Evolutionary conservation across 352 stramenopile species (phyloP).

Genomic region (Phytopythium helicoides): DNA sequence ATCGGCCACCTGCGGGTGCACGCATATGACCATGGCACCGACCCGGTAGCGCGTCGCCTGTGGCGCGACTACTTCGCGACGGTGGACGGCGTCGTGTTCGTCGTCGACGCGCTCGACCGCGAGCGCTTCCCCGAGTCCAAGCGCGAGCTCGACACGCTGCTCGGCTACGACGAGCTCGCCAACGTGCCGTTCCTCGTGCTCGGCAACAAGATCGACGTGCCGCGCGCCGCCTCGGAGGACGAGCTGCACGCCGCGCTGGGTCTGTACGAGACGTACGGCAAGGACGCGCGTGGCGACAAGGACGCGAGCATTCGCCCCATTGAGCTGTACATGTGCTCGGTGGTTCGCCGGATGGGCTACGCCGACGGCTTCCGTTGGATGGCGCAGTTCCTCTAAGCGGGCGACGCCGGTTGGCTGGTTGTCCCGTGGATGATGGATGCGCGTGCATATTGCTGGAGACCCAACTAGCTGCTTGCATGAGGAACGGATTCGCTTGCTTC

Average conservation of each 20-base stretch:
- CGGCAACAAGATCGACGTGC: slow-evolving; percentile 99
- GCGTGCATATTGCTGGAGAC: no score
- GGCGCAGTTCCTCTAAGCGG: slow-evolving; percentile 85
- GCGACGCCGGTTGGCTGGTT: background rate
- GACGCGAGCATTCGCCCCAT: slow-evolving; percentile 93
- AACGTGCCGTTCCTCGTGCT: slow-evolving; percentile 99
- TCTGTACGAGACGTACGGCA: slow-evolving; percentile 99
- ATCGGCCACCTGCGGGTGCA: slow-evolving; percentile 98
- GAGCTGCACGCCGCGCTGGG: slow-evolving; percentile 96
- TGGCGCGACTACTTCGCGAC: slow-evolving; percentile 99
- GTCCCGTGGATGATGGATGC: background rate
- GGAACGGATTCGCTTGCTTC: no score
- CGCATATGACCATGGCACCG: slow-evolving; percentile 98
- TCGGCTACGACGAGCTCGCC: slow-evolving; percentile 96
- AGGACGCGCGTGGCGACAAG: slow-evolving; percentile 91
- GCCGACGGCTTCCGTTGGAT: slow-evolving; percentile 94
- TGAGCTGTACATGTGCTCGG: slow-evolving; percentile 99
- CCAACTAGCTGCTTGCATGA: no score
- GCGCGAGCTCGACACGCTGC: slow-evolving; percentile 96
- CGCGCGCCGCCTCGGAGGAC: slow-evolving; percentile 96
- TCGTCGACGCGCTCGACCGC: slow-evolving; percentile 98
- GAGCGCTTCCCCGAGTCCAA: slow-evolving; percentile 99
- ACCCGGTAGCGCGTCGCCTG: slow-evolving; percentile 96
- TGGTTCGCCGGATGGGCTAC: slow-evolving; percentile 98
- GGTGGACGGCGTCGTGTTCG: slow-evolving; percentile 99